Conservation (phyloP, 1,284 basidiomycete genomes). For the Microbotryum violaceum region DNA sequence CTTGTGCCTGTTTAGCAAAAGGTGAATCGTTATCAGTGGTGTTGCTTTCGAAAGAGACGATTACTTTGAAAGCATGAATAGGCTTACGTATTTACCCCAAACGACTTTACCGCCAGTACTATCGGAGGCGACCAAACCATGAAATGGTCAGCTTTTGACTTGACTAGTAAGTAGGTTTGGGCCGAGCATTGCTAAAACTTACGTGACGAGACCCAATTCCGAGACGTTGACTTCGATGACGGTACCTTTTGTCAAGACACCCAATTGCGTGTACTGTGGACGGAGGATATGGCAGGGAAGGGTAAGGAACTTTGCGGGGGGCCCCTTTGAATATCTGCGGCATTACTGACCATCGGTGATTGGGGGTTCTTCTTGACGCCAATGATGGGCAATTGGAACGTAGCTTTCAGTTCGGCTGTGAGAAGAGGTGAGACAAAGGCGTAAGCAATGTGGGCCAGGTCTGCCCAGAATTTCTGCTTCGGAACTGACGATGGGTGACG, state of each 20-base stretch:
- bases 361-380: constrained; percentile 99
- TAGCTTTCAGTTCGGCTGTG: constrained; percentile 89
- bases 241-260: constrained; percentile 97
- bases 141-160: too few relatives aligned
- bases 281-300: neutral
- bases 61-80: too few relatives aligned
- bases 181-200: neutral
- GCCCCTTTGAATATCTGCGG: neutral
- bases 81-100: constrained; percentile 47
- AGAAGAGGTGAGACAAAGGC: neutral
- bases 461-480: too few relatives aligned
- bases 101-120: constrained; percentile 79
- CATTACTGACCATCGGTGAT: constrained; percentile 62
- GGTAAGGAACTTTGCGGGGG: neutral
- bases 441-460: too few relatives aligned
- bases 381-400: constrained; percentile 96
- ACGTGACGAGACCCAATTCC: constrained; percentile 94
- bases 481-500: constrained; percentile 87
- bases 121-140: neutral
- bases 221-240: constrained; percentile 98
- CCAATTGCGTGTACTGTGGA: constrained; percentile 53
- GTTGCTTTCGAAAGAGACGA: too few relatives aligned
- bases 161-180: too few relatives aligned
- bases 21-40: too few relatives aligned
- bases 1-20: constrained; percentile 54